phyloP scores from a whole-genome alignment of 257 asterid genomes.

The Nicotiana attenuata region DNA sequence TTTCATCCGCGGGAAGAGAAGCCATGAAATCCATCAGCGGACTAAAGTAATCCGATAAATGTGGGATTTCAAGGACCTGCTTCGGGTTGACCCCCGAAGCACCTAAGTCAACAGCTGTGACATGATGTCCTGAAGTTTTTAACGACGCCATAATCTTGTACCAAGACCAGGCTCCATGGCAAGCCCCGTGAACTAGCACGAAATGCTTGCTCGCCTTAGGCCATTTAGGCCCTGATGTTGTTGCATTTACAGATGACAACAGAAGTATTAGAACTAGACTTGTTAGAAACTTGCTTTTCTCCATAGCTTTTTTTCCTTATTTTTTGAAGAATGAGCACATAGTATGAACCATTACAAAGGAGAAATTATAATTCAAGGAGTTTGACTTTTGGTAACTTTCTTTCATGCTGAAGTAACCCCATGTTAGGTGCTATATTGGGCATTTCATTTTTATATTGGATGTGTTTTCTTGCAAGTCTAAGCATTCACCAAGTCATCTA shows the following conservation, averaged over 20 bases:
- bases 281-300: neutral
- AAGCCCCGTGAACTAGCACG: conserved; percentile 34
- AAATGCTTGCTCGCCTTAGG: conserved; percentile 15
- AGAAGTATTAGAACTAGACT: neutral
- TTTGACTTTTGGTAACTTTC: neutral
- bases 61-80: conserved; percentile 10
- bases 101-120: conserved; percentile 29
- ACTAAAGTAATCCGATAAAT: conserved; percentile 14
- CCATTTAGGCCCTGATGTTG: neutral
- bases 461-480: neutral
- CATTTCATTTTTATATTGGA: neutral
- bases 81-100: conserved; percentile 28
- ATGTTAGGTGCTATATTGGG: neutral
- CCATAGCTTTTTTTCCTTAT: neutral
- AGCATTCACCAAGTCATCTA: neutral
- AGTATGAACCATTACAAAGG: neutral
- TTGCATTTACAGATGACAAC: neutral
- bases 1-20: conserved; percentile 15
- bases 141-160: conserved; percentile 19
- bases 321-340: neutral
- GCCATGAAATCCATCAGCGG: conserved; percentile 31
- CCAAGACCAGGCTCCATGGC: conserved; percentile 46
- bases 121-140: conserved; percentile 23
- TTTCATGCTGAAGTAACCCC: neutral
- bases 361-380: neutral